Percentiles rank a stretch among this genome's conserved stretches.
phyloP scores from a whole-genome alignment of 2,329 filamentous ascomycete species.

The Penicillium sp. region DNA sequence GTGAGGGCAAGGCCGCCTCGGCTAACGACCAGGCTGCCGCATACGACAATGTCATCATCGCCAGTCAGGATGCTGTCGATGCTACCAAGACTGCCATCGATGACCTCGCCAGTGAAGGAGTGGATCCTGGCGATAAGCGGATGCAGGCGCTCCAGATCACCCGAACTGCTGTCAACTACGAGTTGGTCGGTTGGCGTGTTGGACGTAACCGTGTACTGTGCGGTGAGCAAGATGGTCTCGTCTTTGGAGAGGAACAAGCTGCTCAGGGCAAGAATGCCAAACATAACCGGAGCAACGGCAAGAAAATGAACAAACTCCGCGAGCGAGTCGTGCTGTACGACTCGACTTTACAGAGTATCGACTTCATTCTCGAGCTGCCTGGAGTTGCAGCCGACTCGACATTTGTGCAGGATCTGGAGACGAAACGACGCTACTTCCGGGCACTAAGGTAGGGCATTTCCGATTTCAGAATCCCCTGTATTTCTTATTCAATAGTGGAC shows the following conservation, averaged over 20 bases:
- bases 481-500: slow-evolving; percentile 14
- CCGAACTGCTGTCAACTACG: slow-evolving; percentile 90
- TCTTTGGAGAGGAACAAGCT: slow-evolving; percentile 55
- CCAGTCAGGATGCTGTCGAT: slow-evolving; percentile 92
- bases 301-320: slow-evolving; percentile 77
- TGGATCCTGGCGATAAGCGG: slow-evolving; percentile 78
- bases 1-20: slow-evolving; percentile 43
- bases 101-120: slow-evolving; percentile 80
- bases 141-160: slow-evolving; percentile 95
- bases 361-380: slow-evolving; percentile 85
- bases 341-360: slow-evolving; percentile 85
- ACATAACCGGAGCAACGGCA: slow-evolving; percentile 70
- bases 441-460: slow-evolving; percentile 72
- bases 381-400: slow-evolving; percentile 83
- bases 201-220: slow-evolving; percentile 89
- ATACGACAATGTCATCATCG: slow-evolving; percentile 87
- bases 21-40: slow-evolving; percentile 73
- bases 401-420: slow-evolving; percentile 77
- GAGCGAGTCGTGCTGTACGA: slow-evolving; percentile 91
- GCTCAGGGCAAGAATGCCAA: slow-evolving; percentile 59
- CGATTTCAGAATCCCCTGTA: neutral
- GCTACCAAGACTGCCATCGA: slow-evolving; percentile 92
- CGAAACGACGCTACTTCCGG: slow-evolving; percentile 80
- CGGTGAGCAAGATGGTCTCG: slow-evolving; percentile 77
- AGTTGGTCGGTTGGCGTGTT: slow-evolving; percentile 91